Evolutionary conservation across 1,139 yeast genomes (phyloP), one percentile per base, ranked within the genome.

Genomic region (Sugiyamaella paludigena): DNA sequence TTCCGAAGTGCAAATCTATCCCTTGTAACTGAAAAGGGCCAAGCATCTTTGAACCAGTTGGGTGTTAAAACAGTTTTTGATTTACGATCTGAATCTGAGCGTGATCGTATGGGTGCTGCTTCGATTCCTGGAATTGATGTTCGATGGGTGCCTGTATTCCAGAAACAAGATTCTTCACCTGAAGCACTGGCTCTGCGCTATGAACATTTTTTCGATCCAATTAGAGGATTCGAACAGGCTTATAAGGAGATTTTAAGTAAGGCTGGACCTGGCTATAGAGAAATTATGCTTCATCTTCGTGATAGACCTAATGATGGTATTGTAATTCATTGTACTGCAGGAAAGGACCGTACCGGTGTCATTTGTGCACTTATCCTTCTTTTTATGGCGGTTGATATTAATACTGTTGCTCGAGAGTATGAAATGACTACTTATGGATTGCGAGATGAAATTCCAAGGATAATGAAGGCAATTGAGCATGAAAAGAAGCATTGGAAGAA

Each of bases 321-420:
- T 53, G 68, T 84, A 6, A 79, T 83, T 63, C 94, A 86, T 62
- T 87, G 95, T 65, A 80, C 91, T 1, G 94, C 94, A 0, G 96
- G 96, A 2, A 87, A 87, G 63, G 96, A 88, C 63, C 75, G 95
- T 43, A 87, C 96, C 0, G 96, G 96, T 0, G 73, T 87, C 11
- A 65, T 85, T 55, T 78, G 83, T 2, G 86, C 87, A 80, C 66
- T 87, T 48, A 70, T 87, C 2, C 70, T 87, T 40, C 67, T 80
- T 27, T 66, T 87, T 26, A 71, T 78, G 12, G 89, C 87, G 0
- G 86, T 87, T 6, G 87, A 83, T 51, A 72, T 74, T 13, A 78
- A 80, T 56, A 79, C 81, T 1, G 75, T 87, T 37, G 82, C 88
- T 2, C 77, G 80, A 54, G 94, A 86, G 64, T 83, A 84, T 60